Evolutionary conservation across 2,329 filamentous ascomycete genomes (phyloP), one percentile per base, ranked within the genome.

Genomic region (Penicillium sp.): DNA sequence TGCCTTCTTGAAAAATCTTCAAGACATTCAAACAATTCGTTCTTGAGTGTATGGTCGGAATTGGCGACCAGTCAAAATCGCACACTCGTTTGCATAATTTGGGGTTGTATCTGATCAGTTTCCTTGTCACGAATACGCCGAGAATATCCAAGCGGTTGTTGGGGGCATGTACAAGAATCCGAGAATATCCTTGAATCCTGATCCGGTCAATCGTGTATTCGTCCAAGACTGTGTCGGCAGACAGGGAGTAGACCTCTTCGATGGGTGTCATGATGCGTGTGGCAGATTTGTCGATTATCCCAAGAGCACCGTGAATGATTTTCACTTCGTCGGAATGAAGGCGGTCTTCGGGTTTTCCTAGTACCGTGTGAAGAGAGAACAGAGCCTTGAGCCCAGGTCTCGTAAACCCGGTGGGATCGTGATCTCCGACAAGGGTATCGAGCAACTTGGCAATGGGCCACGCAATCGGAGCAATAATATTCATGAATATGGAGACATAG

Each of bases 1-100:
- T 97, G 68, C 93, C 93, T 79, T 99, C 93, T 74, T 98, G 95
- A 79, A 99, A 99, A 75, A 96, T 98, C 78, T 98, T 99, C 77
- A 99, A 90, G 68, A 98, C 97, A 73, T 98, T 95, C 56, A 99
- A 78, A 71, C 93, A 98, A 77, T 92, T 96, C 0, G 93, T 98
- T 70, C 96, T 90, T 0, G 93, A 90, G 11, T 90, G 85, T 0
- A 93, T 98, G 74, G 97, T 93, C 1, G 95, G 95, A 11, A 98
- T 85, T 0, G 93, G 96, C 13, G 93, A 93, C 48, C 98, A 82
- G 9, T 91, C 87, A 70, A 99, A 97, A 60, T 97, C 93, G 60
- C 88, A 84, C 35, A 98, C 93, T 21, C 86, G 86, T 68, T 89
- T 90, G 68, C 84, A 85, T 70, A 98, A 93, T 73, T 98, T 93